Evolutionary conservation across 257 asterid genomes (phyloP).

Genomic region (Galeopsis tetrahit): DNA sequence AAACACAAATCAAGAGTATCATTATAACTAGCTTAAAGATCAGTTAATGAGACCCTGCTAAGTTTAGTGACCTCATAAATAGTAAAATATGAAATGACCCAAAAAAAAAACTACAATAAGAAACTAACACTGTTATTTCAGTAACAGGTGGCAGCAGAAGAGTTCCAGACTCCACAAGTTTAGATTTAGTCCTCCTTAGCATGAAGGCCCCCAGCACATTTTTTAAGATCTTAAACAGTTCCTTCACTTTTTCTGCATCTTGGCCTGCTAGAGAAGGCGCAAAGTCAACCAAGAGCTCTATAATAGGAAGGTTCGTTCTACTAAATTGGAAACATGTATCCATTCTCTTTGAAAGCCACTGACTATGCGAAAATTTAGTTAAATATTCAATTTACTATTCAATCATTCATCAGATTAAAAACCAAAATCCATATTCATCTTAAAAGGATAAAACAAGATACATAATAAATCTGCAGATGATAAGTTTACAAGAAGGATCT

Average conservation of each 20-base stretch:
- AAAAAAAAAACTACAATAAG: conserved; percentile 29
- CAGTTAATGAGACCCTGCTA: conserved; percentile 21
- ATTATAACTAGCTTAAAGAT: conserved; percentile 25
- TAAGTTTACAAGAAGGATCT: conserved; percentile 64
- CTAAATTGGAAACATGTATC: conserved; percentile 17
- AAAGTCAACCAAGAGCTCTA: conserved; percentile 24
- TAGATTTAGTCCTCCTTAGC: conserved; percentile 94
- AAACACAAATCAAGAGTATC: conserved; percentile 6
- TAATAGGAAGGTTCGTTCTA: conserved; percentile 5
- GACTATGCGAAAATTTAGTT: not conserved
- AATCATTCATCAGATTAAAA: not conserved
- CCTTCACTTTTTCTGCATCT: conserved; percentile 58
- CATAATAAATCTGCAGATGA: conserved; percentile 29
- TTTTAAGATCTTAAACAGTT: conserved; percentile 66
- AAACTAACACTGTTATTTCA: conserved; percentile 87
- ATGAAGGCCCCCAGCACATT: conserved; percentile 83
- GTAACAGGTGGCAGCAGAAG: conserved; percentile 86
- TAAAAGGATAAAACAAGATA: conserved; percentile 10
- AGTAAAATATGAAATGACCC: conserved; percentile 14
- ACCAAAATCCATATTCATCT: conserved; percentile 10
- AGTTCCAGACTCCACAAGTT: conserved; percentile 76
- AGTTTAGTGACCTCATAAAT: conserved; percentile 20
- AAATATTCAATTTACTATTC: conserved; percentile 11
- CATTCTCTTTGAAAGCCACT: conserved; percentile 13
- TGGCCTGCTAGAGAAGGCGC: conserved; percentile 50